These are phyloP conservation scores for Chalciporus sphaerocephalus DNA, from an alignment of 768 basidiomycete species.

Conservation along the genomic window DNA sequence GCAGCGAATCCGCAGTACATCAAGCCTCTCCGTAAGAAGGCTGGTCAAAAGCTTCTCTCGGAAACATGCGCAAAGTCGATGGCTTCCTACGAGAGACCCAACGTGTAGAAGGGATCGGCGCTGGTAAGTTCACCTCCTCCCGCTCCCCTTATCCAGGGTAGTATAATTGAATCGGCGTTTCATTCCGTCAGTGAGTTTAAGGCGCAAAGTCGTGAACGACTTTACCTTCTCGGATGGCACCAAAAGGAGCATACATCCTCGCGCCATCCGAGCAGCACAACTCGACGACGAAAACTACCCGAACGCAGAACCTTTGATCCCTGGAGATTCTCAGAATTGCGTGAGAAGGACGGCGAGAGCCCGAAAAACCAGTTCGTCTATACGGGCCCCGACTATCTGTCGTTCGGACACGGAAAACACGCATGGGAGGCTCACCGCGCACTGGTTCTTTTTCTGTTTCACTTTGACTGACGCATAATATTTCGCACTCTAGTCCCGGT, in stretches of 20 bases:
- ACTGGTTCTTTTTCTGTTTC: too few species aligned
- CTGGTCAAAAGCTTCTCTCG: slow-evolving; percentile 26
- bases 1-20: slow-evolving; percentile 33
- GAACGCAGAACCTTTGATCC: slow-evolving; percentile 40
- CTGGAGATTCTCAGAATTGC: slow-evolving; percentile 44
- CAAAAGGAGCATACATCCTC: slow-evolving; percentile 28
- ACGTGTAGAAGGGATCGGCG: slow-evolving; percentile 29
- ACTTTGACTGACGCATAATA: too few species aligned
- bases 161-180: not conserved
- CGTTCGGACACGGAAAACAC: slow-evolving; percentile 35
- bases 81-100: slow-evolving; percentile 39
- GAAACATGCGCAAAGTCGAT: slow-evolving; percentile 34
- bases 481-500: slow-evolving; percentile 3
- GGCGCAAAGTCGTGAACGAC: slow-evolving; percentile 30
- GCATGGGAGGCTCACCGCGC: slow-evolving; percentile 7
- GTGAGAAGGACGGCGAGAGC: slow-evolving; percentile 32
- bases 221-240: slow-evolving; percentile 38
- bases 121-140: too few species aligned
- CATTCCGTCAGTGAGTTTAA: slow-evolving; percentile 29
- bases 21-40: slow-evolving; percentile 8
- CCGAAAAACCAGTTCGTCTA: slow-evolving; percentile 35
- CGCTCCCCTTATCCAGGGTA: not conserved
- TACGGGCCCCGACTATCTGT: slow-evolving; percentile 31
- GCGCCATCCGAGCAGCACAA: slow-evolving; percentile 25
- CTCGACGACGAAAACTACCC: slow-evolving; percentile 25